A percentile compares a stretch with the other conserved stretches of the same genome.
Evolutionary conservation across 2,329 filamentous ascomycete species (phyloP).

Genomic region (Coniosporium tulheliwenetii): DNA sequence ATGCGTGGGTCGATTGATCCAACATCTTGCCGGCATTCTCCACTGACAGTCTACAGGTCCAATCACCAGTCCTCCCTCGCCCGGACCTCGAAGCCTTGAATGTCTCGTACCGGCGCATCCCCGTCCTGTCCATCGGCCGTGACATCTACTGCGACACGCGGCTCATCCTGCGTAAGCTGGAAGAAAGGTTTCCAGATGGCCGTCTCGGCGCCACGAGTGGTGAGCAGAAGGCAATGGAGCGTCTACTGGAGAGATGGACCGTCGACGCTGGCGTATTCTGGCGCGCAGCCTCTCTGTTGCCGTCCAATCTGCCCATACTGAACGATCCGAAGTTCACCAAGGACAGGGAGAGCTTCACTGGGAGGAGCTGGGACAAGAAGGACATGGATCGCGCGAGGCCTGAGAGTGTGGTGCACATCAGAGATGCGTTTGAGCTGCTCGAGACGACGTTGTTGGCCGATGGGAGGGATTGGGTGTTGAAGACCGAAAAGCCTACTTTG

Average conservation of each 20-base stretch:
- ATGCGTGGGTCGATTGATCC: not conserved
- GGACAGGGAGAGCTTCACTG: constrained; percentile 33
- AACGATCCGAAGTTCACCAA: constrained; percentile 37
- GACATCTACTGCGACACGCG: constrained; percentile 57
- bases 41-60: constrained; percentile 11
- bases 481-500: constrained; percentile 33
- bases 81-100: constrained; percentile 47
- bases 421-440: constrained; percentile 36
- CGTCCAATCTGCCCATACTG: constrained; percentile 31
- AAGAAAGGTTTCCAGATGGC: constrained; percentile 28
- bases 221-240: constrained; percentile 24
- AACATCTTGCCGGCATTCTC: not conserved
- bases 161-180: constrained; percentile 50
- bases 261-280: constrained; percentile 38
- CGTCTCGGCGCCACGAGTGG: constrained; percentile 6
- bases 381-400: constrained; percentile 26
- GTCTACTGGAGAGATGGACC: constrained; percentile 37
- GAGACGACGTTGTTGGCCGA: constrained; percentile 45
- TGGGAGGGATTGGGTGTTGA: constrained; percentile 45
- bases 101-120: constrained; percentile 53
- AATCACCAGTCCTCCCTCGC: constrained; percentile 51
- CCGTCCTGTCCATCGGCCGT: constrained; percentile 47
- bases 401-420: constrained; percentile 38
- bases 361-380: constrained; percentile 22
- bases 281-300: constrained; percentile 35